Conservation (phyloP, 2,329 filamentous ascomycete genomes). For the Myotisia sp. region DNA sequence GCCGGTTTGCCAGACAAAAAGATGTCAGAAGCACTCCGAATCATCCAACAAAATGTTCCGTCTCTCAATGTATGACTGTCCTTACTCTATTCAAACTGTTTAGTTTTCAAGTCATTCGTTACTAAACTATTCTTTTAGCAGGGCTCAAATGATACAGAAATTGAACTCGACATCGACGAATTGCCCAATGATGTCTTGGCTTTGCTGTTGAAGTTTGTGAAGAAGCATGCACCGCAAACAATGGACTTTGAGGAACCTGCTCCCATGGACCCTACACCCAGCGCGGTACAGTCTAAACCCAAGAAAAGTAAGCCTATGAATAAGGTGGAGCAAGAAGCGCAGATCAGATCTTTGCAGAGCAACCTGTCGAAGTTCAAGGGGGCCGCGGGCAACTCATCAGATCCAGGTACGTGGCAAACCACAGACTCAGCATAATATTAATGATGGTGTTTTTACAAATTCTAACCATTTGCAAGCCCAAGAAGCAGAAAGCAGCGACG, state of each 20-base stretch:
- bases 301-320: slow-evolving; percentile 42
- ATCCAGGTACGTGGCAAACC: slow-evolving; percentile 19
- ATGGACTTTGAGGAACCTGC: slow-evolving; percentile 29
- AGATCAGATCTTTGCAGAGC: slow-evolving; percentile 35
- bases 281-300: slow-evolving; percentile 27
- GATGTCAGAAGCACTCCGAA: slow-evolving; percentile 66
- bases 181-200: slow-evolving; percentile 34
- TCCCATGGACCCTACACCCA: slow-evolving; percentile 18
- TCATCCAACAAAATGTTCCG: slow-evolving; percentile 74
- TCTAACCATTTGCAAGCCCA: slow-evolving; percentile 16
- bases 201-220: slow-evolving; percentile 34
- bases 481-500: slow-evolving; percentile 32
- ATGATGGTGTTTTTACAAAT: background rate
- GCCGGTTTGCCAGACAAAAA: slow-evolving; percentile 64
- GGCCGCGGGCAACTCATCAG: slow-evolving; percentile 27
- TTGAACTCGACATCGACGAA: slow-evolving; percentile 36
- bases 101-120: background rate
- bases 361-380: slow-evolving; percentile 34
- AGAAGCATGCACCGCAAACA: slow-evolving; percentile 32
- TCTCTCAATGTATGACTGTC: slow-evolving; percentile 44
- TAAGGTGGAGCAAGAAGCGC: slow-evolving; percentile 37
- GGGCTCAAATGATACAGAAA: slow-evolving; percentile 34
- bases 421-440: slow-evolving; percentile 2
- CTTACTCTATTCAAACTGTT: slow-evolving; percentile 4
- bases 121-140: slow-evolving; percentile 12